phyloP scores from a whole-genome alignment of 2,329 filamentous ascomycete genomes.

The Cladosporium sp. region DNA sequence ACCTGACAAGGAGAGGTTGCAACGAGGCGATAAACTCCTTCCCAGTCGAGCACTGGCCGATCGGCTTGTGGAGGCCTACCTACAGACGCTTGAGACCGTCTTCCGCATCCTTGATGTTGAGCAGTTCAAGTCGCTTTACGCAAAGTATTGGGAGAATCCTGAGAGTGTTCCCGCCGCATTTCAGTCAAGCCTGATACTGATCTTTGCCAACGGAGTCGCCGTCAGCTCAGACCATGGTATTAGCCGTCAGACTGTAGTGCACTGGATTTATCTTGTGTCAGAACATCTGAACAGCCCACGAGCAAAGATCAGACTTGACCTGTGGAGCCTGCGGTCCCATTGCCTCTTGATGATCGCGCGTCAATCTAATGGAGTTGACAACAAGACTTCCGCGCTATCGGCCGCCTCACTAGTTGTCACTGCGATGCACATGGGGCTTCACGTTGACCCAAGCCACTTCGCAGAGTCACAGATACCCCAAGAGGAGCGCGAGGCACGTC shows the following conservation, averaged over 20 bases:
- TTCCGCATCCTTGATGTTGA: constrained; percentile 8
- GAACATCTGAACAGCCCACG: constrained; percentile 3
- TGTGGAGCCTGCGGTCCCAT: constrained; percentile 14
- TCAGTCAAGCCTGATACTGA: neutral
- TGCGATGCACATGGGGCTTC: constrained; percentile 19
- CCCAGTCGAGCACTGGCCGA: constrained; percentile 8
- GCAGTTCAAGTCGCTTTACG: constrained; percentile 4
- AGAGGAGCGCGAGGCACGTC: constrained; percentile 4
- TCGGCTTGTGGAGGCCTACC: constrained; percentile 11
- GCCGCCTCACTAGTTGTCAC: constrained; percentile 5
- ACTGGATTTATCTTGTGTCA: constrained; percentile 10
- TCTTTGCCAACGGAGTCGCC: constrained; percentile 11
- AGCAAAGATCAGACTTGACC: constrained; percentile 10
- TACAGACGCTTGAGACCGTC: constrained; percentile 4
- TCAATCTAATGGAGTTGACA: constrained; percentile 10
- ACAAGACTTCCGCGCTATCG: constrained; percentile 9
- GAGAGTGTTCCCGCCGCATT: neutral
- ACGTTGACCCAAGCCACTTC: constrained; percentile 10
- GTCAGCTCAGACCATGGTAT: constrained; percentile 2
- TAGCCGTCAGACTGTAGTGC: constrained; percentile 1
- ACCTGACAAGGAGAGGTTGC: constrained; percentile 8
- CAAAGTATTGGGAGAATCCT: constrained; percentile 7
- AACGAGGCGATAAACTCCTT: constrained; percentile 1
- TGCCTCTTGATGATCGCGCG: constrained; percentile 12
- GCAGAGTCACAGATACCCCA: constrained; percentile 7